Percentiles rank a stretch among this genome's conserved stretches.
Evolutionary conservation across 2,329 filamentous ascomycete genomes (phyloP).

Genomic region (Coniochaeta sp.): DNA sequence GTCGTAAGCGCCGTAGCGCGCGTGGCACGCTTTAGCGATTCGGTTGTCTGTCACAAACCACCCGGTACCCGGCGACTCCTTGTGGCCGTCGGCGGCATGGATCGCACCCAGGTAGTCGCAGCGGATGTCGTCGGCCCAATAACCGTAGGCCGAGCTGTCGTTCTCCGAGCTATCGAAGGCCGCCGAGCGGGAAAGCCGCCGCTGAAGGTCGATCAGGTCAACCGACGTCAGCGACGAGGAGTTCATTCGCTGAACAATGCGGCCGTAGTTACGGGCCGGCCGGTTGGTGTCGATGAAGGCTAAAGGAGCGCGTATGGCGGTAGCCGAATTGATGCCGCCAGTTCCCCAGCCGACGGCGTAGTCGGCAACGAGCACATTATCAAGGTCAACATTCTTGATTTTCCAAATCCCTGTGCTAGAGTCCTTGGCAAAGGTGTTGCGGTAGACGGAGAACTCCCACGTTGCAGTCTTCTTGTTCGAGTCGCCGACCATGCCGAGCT

Average conservation of each 20-base stretch:
- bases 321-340: constrained; percentile 5
- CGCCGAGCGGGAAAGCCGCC: constrained; percentile 8
- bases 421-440: constrained; percentile 9
- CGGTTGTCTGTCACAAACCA: constrained; percentile 8
- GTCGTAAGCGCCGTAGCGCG: constrained; percentile 5
- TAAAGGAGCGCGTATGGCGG: background rate
- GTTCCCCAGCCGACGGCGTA: constrained; percentile 9
- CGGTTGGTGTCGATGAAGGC: constrained; percentile 3
- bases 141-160: constrained; percentile 11
- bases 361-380: constrained; percentile 7
- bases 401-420: constrained; percentile 8
- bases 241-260: background rate
- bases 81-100: constrained; percentile 10
- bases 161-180: constrained; percentile 12
- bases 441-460: constrained; percentile 12
- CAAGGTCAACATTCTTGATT: constrained; percentile 7
- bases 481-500: constrained; percentile 13
- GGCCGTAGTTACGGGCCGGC: background rate
- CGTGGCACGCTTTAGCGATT: constrained; percentile 8
- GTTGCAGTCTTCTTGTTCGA: constrained; percentile 4
- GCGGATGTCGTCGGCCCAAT: constrained; percentile 11
- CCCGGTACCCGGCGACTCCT: constrained; percentile 9
- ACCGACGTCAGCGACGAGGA: background rate
- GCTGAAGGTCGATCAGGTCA: constrained; percentile 4
- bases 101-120: constrained; percentile 8